Evolutionary conservation across 164 flowering plant species (phyloP).

Genomic region (grape (Vitis vinifera)): DNA sequence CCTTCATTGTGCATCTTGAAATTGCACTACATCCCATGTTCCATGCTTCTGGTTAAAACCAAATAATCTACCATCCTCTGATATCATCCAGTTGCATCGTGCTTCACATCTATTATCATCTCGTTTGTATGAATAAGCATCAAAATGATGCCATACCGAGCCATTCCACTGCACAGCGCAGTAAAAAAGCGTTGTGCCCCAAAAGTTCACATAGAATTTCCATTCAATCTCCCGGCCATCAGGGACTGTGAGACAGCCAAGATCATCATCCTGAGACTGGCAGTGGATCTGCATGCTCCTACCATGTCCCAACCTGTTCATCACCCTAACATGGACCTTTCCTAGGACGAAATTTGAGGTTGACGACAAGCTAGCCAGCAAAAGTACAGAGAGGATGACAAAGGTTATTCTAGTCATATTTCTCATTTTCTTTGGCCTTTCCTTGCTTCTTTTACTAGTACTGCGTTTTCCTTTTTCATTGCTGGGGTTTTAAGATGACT

Average conservation of each 20-base stretch:
- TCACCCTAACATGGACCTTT: conserved; percentile 5
- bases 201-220: conserved; percentile 17
- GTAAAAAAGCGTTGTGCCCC: conserved; percentile 22
- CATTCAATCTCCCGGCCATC: conserved; percentile 12
- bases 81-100: conserved; percentile 19
- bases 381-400: not conserved
- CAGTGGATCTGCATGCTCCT: conserved; percentile 23
- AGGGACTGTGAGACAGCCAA: conserved; percentile 8
- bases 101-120: conserved; percentile 12
- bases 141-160: conserved; percentile 17
- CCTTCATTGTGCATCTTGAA: not conserved
- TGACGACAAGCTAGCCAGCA: not conserved
- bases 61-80: conserved; percentile 14
- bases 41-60: conserved; percentile 6
- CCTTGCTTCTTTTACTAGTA: no score
- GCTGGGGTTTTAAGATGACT: no score
- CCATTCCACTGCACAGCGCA: conserved; percentile 22
- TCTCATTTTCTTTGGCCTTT: conserved; percentile 5
- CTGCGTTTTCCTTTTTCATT: no score
- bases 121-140: conserved; percentile 8
- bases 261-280: conserved; percentile 22
- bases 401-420: not conserved
- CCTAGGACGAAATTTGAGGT: not conserved
- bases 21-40: conserved; percentile 12
- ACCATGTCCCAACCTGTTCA: conserved; percentile 17